phyloP scores from a whole-genome alignment of 1,284 basidiomycete genomes.

The Irpex lacteus region DNA sequence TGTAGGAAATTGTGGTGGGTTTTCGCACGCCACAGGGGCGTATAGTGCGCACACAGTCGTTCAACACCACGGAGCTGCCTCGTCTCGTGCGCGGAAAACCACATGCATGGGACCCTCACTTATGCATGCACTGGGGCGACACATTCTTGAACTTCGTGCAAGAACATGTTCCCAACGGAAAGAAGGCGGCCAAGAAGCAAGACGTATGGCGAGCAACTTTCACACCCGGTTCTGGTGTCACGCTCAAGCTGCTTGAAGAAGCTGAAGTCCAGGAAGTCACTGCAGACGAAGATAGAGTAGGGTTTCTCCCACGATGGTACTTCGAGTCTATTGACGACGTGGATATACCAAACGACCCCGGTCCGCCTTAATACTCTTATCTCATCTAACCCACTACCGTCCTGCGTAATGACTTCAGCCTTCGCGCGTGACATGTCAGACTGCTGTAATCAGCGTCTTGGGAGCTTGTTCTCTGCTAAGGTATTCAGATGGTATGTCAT shows the following conservation, averaged over 20 bases:
- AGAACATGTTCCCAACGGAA: conserved; percentile 1
- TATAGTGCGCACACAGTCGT: conserved; percentile 59
- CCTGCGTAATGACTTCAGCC: not conserved
- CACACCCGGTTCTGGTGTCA: conserved; percentile 50
- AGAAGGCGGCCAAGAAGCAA: conserved; percentile 5
- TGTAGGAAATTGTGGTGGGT: conserved; percentile 84
- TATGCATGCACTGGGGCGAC: conserved; percentile 76
- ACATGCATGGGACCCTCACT: conserved; percentile 73
- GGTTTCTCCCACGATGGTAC: conserved; percentile 73
- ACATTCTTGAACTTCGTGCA: conserved; percentile 60
- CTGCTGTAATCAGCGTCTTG: not conserved
- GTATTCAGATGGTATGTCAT: not conserved
- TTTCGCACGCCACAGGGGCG: conserved; percentile 83
- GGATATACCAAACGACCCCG: not conserved
- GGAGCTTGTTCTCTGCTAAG: not conserved
- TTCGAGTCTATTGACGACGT: conserved; percentile 39
- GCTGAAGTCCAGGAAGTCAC: conserved; percentile 54
- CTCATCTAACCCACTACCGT: not conserved
- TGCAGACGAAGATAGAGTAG: conserved; percentile 66
- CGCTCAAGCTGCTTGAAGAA: conserved; percentile 41
- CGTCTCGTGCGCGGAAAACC: conserved; percentile 73
- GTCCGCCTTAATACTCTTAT: not conserved
- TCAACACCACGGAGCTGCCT: conserved; percentile 72
- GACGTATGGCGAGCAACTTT: conserved; percentile 71
- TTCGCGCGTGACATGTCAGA: not conserved